These are phyloP conservation scores for Paramecium biaurelia DNA, from an alignment of 73 alveolate species.

Conservation along the genomic window DNA sequence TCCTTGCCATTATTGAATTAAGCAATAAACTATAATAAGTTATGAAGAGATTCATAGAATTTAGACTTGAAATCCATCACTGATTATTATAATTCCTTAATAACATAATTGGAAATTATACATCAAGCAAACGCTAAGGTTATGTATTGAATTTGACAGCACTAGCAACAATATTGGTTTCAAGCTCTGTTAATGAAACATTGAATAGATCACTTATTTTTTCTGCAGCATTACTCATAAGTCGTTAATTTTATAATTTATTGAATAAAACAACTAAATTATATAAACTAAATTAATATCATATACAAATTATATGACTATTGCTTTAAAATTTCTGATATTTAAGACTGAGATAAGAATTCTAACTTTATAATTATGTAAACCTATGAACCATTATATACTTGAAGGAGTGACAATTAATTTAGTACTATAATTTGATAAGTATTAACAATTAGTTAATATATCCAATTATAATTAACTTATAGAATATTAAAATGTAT, in stretches of 20 bases:
- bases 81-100: slow-evolving; percentile 34
- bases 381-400: not conserved
- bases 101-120: not conserved
- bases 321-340: not conserved
- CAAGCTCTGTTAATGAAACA: slow-evolving; percentile 15
- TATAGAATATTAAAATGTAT: no score
- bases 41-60: slow-evolving; percentile 28
- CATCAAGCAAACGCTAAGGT: slow-evolving; percentile 43
- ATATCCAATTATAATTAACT: not conserved
- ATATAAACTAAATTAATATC: not conserved
- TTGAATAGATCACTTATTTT: slow-evolving; percentile 44
- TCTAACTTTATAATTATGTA: not conserved
- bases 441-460: not conserved
- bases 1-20: slow-evolving; percentile 30
- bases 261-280: not conserved
- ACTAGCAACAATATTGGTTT: not conserved
- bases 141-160: slow-evolving; percentile 12
- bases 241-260: slow-evolving; percentile 14
- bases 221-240: slow-evolving; percentile 41
- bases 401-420: not conserved
- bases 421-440: not conserved
- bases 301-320: not conserved
- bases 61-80: slow-evolving; percentile 12
- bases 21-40: not conserved
- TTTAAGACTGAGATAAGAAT: no score